phyloP scores from a whole-genome alignment of 2,329 filamentous ascomycete genomes.

The Colletotrichum costaricense region DNA sequence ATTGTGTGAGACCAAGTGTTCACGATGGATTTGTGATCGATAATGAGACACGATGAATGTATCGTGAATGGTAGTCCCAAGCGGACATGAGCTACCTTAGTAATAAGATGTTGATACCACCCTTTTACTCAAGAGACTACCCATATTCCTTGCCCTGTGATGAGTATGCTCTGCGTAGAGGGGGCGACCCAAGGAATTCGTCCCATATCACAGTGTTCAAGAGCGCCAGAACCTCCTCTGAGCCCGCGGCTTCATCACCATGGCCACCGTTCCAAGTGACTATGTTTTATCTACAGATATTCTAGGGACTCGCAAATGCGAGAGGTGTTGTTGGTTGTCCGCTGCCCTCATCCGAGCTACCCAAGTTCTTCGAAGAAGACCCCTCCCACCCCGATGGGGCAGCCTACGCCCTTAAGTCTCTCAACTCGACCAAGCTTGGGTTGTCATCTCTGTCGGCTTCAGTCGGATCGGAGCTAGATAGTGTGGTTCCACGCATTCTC shows the following conservation, averaged over 20 bases:
- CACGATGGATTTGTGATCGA: not conserved
- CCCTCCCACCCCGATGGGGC: not conserved
- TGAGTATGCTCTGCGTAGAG: not conserved
- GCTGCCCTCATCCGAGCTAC: not conserved
- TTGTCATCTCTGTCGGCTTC: not conserved
- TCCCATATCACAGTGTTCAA: not conserved
- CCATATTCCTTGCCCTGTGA: not conserved
- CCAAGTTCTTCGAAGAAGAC: not conserved
- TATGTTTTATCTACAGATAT: not conserved
- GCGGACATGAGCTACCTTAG: not conserved
- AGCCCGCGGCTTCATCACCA: not conserved
- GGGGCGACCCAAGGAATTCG: not conserved
- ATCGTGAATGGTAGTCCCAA: not conserved
- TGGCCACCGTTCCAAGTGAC: not conserved
- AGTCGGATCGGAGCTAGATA: not conserved
- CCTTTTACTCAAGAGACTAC: not conserved
- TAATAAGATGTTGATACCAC: not conserved
- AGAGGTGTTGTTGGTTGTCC: not conserved
- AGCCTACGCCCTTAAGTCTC: constrained; percentile 4
- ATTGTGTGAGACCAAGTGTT: too few species aligned
- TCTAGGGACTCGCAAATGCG: not conserved
- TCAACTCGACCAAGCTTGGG: constrained; percentile 2
- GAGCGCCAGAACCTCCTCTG: not conserved
- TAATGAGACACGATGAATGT: constrained; percentile 11
- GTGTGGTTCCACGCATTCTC: not conserved